Conservation (phyloP, 2,329 filamentous ascomycete species). For the Mariannaea elegans region DNA sequence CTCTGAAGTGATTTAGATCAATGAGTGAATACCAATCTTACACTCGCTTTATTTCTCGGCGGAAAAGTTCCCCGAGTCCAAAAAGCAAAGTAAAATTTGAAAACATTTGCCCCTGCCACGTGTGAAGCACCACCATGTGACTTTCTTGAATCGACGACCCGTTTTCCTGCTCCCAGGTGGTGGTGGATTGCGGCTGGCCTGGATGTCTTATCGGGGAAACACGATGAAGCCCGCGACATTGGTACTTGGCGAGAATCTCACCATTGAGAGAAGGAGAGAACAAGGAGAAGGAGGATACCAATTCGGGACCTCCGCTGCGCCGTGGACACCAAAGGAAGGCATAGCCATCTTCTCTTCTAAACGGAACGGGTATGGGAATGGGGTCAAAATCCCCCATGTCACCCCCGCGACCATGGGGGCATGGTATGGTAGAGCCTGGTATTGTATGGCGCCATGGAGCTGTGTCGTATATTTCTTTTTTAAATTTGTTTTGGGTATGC, state of each 20-base stretch:
- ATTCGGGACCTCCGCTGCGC: conserved; percentile 10
- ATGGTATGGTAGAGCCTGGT: not conserved
- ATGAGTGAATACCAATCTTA: no score
- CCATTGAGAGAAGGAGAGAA: not conserved
- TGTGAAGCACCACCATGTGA: conserved; percentile 7
- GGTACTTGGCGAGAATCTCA: not conserved
- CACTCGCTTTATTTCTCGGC: no score
- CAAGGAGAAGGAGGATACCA: conserved; percentile 1
- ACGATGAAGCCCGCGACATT: not conserved
- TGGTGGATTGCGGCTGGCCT: conserved; percentile 2
- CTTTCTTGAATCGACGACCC: not conserved
- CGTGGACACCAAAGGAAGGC: not conserved
- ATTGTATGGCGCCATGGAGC: not conserved
- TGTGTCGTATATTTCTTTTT: not conserved
- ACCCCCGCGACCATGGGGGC: not conserved
- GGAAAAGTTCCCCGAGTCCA: no score
- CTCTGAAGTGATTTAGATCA: no score
- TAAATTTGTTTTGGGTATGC: no score
- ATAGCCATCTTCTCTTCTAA: not conserved
- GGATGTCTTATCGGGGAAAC: conserved; percentile 16
- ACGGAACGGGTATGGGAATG: not conserved
- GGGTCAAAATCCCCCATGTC: not conserved
- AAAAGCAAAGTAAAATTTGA: no score
- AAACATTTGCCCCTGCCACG: conserved; percentile 1
- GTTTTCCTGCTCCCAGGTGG: conserved; percentile 4